Base-by-base conservation (phyloP, 108 stramenopile species). In the Craspedostauros australis region DNA sequence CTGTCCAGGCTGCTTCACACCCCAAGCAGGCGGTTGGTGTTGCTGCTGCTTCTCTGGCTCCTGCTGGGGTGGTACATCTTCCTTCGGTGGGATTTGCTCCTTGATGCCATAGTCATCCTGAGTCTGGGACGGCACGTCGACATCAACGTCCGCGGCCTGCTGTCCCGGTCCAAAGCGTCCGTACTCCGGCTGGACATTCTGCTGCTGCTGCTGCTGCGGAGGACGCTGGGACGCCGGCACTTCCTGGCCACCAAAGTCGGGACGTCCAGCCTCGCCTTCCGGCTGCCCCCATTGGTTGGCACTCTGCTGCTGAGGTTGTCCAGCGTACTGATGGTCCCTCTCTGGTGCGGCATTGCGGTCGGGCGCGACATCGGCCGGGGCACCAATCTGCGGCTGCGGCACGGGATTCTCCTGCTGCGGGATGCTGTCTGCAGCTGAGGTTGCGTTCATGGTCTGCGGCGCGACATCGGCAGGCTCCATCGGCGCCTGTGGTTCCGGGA, bases 351-450 rank as follows among this genome's bases (percentile, higher is more conserved):
- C n/a, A n/a, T n/a, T n/a, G n/a, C n/a, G n/a, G n/a, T n/a, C n/a
- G n/a, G n/a, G n/a, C n/a, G n/a, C n/a, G n/a, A n/a, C n/a, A n/a
- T n/a, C n/a, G n/a, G n/a, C n/a, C n/a, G n/a, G n/a, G n/a, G n/a
- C n/a, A n/a, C n/a, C n/a, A n/a, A n/a, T n/a, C n/a, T n/a, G n/a
- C n/a, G n/a, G n/a, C n/a, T n/a, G n/a, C n/a, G n/a, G n/a, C n/a
- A n/a, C n/a, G n/a, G n/a, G n/a, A n/a, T n/a, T n/a, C n/a, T n/a
- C n/a, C n/a, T n/a, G n/a, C n/a, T n/a, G 52, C 36, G 37, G 15
- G 23, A 19, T 2, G 26, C 18, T 47, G 3, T 65, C 46, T 56
- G 21, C 23, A 15, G 59, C 24, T 21, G 12, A 60, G 5, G 20
- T 52, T 49, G 24, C 26, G 48, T 29, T 43, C 34, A 16, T 29